Evolutionary conservation across 2,329 filamentous ascomycete genomes (phyloP).

Genomic region (Colletotrichum sp.): DNA sequence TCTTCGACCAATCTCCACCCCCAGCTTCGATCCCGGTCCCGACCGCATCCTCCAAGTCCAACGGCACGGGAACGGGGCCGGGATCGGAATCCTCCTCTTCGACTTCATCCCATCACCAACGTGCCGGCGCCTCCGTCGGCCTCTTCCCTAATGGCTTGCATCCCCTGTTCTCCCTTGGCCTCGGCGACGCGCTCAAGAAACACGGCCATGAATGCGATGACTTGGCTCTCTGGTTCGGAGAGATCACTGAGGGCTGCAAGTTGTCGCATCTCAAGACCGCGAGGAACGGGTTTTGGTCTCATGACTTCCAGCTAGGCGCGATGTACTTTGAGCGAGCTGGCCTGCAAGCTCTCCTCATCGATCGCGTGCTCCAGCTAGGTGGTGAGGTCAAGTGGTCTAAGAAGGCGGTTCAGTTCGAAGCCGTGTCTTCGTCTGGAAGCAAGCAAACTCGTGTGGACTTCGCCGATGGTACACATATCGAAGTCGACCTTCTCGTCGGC

Average conservation of each 20-base stretch:
- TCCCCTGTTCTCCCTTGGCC: constrained; percentile 22
- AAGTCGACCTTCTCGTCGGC: constrained; percentile 24
- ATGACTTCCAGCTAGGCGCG: constrained; percentile 22
- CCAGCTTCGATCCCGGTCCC: not conserved
- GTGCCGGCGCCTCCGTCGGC: constrained; percentile 25
- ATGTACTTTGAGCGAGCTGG: constrained; percentile 25
- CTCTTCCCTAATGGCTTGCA: constrained; percentile 28
- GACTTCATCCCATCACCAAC: not conserved
- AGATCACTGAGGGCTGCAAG: not conserved
- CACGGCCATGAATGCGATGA: not conserved
- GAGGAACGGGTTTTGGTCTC: constrained; percentile 23
- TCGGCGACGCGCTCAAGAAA: constrained; percentile 17
- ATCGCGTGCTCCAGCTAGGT: constrained; percentile 20
- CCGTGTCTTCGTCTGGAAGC: accelerated
- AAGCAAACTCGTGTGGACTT: not conserved
- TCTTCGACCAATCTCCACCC: constrained; percentile 7
- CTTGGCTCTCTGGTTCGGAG: not conserved
- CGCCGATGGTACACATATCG: not conserved
- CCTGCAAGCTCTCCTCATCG: constrained; percentile 22
- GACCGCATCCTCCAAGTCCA: not conserved
- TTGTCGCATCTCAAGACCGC: not conserved
- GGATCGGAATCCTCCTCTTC: not conserved
- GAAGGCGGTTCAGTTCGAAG: constrained; percentile 10
- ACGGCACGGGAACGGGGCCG: not conserved
- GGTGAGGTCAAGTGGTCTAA: constrained; percentile 25